Evolutionary conservation across 148 eudicot species (phyloP), one percentile per base, ranked within the genome.

Genomic region (Cornus florida): DNA sequence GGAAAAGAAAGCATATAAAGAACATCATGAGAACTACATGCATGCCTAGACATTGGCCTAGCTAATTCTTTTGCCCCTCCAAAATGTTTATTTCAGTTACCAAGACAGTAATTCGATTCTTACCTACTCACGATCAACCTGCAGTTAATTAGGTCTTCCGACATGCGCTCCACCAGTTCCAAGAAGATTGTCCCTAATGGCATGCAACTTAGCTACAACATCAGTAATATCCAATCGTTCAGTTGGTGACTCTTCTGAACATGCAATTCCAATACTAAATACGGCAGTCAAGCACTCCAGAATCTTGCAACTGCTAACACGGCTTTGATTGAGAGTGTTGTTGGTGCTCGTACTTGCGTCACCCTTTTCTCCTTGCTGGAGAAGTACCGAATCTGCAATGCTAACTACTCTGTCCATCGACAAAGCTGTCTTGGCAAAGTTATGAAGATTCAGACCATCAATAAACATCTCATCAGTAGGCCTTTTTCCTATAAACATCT

Each of bases 401-500:
- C 43, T 41, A 24, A 41, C 72, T 56, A 76, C 72, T 67, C 72
- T 38, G 9, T 76, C 72, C n/a, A n/a, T n/a, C 3, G 23, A 43
- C 72, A 76, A 19, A 31, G 72, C 72, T 16, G 31, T 46, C 43
- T 76, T 67, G 9, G 28, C 72, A 48, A 46, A 76, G 17, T 76
- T 48, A 20, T 46, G 79, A 76, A 76, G 71, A 72, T 48, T 76
- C 72, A 67, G 7, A 1, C 43, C 43, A 39, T 39, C 43, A 39
- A 4, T 39, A 39, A 39, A 39, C 43, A 39, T 39, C 17, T 31
- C 72, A 48, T 76, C 65, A 11, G 72, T 76, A 28, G 79, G 79
- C 39, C 72, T 76, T 48, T 76, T 76, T 24, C 79, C 72, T 67
- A 46, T 67, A 5, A 76, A 12, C 64, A 76, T 46, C 79, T 76